phyloP scores from a whole-genome alignment of 1,139 yeast genomes.

The Sugiyamaella xylanicola region DNA sequence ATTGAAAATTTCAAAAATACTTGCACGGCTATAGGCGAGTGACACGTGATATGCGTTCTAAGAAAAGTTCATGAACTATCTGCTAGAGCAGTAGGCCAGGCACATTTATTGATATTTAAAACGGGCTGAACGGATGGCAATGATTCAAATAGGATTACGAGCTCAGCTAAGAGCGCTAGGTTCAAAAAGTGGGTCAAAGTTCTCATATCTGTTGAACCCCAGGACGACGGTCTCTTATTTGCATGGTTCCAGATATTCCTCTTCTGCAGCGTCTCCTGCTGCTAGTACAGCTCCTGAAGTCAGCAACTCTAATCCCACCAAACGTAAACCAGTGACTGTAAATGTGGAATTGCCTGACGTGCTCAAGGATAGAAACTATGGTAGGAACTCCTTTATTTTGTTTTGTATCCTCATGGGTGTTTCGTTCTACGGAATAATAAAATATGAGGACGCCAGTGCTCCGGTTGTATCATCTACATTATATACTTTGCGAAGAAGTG shows the following conservation, averaged over 20 bases:
- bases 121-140: neutral
- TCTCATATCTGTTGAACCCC: neutral
- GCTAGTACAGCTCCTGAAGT: neutral
- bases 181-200: neutral
- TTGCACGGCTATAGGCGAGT: constrained; percentile 7
- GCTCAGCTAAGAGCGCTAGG: neutral
- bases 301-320: too few species aligned
- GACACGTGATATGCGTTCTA: neutral
- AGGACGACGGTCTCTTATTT: neutral
- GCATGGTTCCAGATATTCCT: neutral
- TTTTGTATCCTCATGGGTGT: constrained; percentile 68
- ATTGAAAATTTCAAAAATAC: constrained; percentile 7
- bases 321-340: constrained; percentile 36
- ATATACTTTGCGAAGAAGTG: constrained; percentile 79
- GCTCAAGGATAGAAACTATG: constrained; percentile 53
- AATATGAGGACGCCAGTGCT: constrained; percentile 87
- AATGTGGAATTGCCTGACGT: constrained; percentile 60
- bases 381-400: constrained; percentile 56
- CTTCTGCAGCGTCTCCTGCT: constrained; percentile 1
- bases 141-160: constrained; percentile 12
- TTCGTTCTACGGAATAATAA: constrained; percentile 72
- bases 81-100: too few species aligned
- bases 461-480: constrained; percentile 88
- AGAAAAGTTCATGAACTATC: constrained; percentile 11
- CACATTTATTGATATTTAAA: too few species aligned